Evolutionary conservation across 805 yeast genomes (phyloP), one percentile per base, ranked within the genome.

Genomic region (Metschnikowia anglica): DNA sequence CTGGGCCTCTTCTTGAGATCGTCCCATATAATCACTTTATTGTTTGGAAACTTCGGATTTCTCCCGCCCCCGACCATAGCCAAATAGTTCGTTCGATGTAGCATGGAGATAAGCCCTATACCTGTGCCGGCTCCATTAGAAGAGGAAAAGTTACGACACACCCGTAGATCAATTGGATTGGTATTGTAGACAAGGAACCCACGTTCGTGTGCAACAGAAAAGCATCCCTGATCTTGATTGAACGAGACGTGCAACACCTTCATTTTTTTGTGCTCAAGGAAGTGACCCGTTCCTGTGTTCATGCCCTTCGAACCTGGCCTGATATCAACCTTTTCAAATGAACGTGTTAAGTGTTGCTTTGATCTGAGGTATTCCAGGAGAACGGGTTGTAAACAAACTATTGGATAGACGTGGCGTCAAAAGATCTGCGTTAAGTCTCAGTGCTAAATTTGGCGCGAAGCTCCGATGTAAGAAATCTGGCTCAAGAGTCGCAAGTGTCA

Each of bases 21-120:
- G 63, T 91, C 97, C 96, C 97, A 93, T 13, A 91, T 82, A 26
- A 88, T 75, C 28, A 89, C 77, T 60, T 85, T 86, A 65, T 87
- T 88, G 52, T 79, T 73, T 1, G 96, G 85, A 55, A 80, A 87
- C 47, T 79, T 74, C 17, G 97, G 97, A 45, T 74, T 75, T 48
- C 76, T 73, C 1, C 97, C 97, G 13, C 97, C 97, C 1, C 97
- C 97, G 0, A 89, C 87, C 32, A 93, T 65, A 0, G 91, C 96
- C 40, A 91, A 73, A 59, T 89, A 90, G 65, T 91, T 91, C 0
- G 97, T 89, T 32, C 97, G 76, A 60, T 88, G 86, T 5, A 91
- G 80, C 96, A 91, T 88, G 34, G 83, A 71, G 2, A 85, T 79
- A 25, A 74, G 68, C 2, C 93, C 95, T 19, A 90, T 81, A 0